Evolutionary conservation across 352 stramenopile species (phyloP), one percentile per base, ranked within the genome.

Genomic region (Phytophthora foliorum): DNA sequence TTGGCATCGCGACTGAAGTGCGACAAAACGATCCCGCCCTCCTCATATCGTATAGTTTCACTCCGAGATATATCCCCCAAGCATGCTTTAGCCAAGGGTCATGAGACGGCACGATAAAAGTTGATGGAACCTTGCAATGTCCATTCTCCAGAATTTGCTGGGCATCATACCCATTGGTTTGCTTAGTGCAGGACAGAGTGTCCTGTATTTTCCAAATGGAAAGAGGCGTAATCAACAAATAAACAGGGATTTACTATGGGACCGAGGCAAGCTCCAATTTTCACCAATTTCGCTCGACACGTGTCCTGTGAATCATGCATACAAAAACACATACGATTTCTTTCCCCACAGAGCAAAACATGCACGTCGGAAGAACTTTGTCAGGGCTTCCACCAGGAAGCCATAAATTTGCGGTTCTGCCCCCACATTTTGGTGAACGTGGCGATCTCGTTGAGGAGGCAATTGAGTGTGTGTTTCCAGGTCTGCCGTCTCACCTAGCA

Each of bases 351-450:
- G n/a, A n/a, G n/a, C n/a, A n/a, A n/a, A n/a, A 75, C 36, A 63
- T 67, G 46, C 53, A 67, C 25, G 69, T 77, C 13, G 63, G 69
- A 14, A 56, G 56, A 50, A 66, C 52, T 4, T 57, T 77, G 25
- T 36, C 41, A 24, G 63, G 50, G 9, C 31, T 69, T 1, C 55
- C 63, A 21, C 24, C 48, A 10, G 46, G 31, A 21, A 51, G 48
- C 17, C 32, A 48, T 9, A 8, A 48, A 14, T 73, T 77, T 73
- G 56, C 63, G 1, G 19, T 61, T 4, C 31, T 73, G 3, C 69
- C 63, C 16, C 69, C 69, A 6, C 67, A 68, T 44, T 72, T 72
- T 46, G 25, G 10, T n/a, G 11, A 64, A 14, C 41, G 52, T 36
- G 48, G 64, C 24, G 48, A 45, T 6, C 14, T 25, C 0, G 42